Conservation (phyloP, 176 grass and related monocot genomes). For the Guadua angustifolia region DNA sequence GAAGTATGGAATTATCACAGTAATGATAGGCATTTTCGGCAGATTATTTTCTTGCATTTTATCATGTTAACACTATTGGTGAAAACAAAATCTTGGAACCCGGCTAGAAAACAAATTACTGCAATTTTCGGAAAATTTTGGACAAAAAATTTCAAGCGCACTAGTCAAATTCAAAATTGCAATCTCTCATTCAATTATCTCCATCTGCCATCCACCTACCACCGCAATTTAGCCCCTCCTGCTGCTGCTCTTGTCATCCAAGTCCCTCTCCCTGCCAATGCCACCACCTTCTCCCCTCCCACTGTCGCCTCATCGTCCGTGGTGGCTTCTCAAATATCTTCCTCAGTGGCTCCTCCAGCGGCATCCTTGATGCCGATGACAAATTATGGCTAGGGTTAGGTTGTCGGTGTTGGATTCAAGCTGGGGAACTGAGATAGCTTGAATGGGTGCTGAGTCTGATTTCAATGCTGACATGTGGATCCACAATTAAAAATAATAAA, state of each 20-base stretch:
- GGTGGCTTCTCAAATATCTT: no score
- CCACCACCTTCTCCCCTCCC: no score
- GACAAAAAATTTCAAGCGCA: background rate
- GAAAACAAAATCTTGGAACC: background rate
- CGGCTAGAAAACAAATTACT: background rate
- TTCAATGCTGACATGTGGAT: background rate
- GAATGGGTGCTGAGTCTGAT: background rate
- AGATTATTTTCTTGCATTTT: background rate
- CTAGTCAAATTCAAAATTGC: background rate
- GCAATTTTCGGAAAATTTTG: background rate
- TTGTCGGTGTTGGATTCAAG: background rate
- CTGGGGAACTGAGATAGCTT: background rate
- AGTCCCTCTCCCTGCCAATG: no score
- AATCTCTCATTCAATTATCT: background rate
- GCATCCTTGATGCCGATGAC: background rate
- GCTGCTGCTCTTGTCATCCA: no score
- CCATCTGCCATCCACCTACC: background rate
- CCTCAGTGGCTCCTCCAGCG: no score
- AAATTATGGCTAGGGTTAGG: background rate
- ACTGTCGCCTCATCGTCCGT: background rate
- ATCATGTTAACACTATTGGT: background rate
- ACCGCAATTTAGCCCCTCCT: background rate
- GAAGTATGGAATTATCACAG: background rate
- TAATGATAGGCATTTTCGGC: background rate
- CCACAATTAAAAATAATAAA: background rate